Base-by-base conservation (phyloP, 139 green algal species). In the Bryopsis sp. region DNA sequence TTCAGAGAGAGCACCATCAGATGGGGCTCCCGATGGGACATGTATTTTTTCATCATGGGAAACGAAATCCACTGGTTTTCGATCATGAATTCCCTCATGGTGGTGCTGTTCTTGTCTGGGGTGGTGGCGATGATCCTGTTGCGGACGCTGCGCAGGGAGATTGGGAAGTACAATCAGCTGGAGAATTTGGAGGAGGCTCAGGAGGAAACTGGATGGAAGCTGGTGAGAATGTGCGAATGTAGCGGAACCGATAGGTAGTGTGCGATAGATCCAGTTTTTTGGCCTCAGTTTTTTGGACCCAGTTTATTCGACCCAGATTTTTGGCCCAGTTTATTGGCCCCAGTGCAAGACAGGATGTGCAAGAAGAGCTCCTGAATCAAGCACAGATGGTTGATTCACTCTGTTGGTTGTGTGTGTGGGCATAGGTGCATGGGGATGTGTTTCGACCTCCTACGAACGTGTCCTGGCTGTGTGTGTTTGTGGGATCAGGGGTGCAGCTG, bases 61-160 rank as follows among this genome's bases (percentile, higher is more conserved):
- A 90, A 96, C 70, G 88, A 98, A 82, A 96, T 98, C 72, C 93
- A 97, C 81, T 97, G 93, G 93, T 99, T 99, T 82, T 93, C 84
- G 46, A 96, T 99, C 79, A 89, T 99, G 61, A 99, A 99, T 84
- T 92, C 78, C n/a, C 77, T 96, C 38, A 97, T 99, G 92, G 97
- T 99, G 57, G 93, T 99, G 63, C 79, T 99, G 5, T 98, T 99
- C 87, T 83, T 99, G 33, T 85, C 80, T 1, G 94, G 88, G 71
- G 98, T 99, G 92, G 89, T 98, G 26, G 94, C 93, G 57, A 95
- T 99, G 86, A 99, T 99, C 83, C 96, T 99, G 88, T 79, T 96
- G 76, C 81, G 94, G 61, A 97, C 89, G 1, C 84, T 99, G 60
- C 84, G 87, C 62, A 79, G 90, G 19, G 92, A 98, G 72, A 97